phyloP scores from a whole-genome alignment of 2,329 filamentous ascomycete species.

The Fusarium verticillioides region DNA sequence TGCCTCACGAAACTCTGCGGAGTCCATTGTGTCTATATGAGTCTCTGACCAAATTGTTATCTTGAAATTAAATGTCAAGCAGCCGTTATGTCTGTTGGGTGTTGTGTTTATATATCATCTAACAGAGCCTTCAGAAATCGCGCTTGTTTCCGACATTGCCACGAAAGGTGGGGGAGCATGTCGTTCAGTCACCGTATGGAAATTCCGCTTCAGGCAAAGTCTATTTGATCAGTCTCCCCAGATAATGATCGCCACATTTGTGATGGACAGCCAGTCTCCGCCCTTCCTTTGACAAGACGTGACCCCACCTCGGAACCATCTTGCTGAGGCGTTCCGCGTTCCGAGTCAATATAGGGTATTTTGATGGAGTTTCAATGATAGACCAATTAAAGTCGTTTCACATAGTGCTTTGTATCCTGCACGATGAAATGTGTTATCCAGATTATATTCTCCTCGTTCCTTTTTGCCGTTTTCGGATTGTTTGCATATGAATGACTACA shows the following conservation, averaged over 20 bases:
- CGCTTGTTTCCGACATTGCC: background rate
- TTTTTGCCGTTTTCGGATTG: background rate
- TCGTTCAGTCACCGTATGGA: background rate
- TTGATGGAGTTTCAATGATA: background rate
- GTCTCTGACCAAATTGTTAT: too few species aligned
- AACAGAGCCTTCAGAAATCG: background rate
- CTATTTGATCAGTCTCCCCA: background rate
- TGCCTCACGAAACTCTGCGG: conserved; percentile 79
- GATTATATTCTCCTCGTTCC: background rate
- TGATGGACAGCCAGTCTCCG: background rate
- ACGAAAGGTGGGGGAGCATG: background rate
- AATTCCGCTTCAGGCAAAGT: background rate
- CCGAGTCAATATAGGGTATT: background rate
- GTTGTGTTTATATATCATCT: background rate
- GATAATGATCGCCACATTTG: background rate
- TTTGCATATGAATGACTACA: rapidly evolving
- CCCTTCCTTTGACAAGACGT: background rate
- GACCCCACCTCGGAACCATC: background rate
- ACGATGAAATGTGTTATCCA: too few species aligned
- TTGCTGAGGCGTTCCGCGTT: background rate
- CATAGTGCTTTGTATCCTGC: background rate
- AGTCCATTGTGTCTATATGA: conserved; percentile 61
- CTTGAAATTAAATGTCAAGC: background rate
- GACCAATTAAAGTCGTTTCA: background rate
- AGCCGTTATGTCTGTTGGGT: rapidly evolving